Evolutionary conservation across 495 filamentous ascomycete species (phyloP).

Genomic region (Rhizodiscina lignyota): DNA sequence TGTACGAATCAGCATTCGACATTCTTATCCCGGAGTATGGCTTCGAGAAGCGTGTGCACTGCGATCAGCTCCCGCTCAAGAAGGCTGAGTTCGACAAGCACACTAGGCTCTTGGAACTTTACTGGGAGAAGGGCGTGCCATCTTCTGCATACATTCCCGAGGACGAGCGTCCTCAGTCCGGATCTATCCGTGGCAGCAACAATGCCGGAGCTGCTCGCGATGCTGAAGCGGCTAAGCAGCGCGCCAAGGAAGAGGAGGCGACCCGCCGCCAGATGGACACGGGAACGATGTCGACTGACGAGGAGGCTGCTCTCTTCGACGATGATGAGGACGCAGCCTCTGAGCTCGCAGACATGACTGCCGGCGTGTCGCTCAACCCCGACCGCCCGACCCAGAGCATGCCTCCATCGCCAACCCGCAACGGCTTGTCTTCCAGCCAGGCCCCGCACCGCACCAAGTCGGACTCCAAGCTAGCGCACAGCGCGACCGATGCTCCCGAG

Average conservation of each 20-base stretch:
- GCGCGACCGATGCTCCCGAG: conserved; percentile 51
- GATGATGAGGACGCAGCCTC: conserved; percentile 69
- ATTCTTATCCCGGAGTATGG: conserved; percentile 96
- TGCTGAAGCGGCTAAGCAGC: conserved; percentile 63
- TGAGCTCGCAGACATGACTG: conserved; percentile 67
- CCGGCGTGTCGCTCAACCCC: conserved; percentile 62
- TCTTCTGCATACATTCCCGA: conserved; percentile 94
- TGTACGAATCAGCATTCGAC: conserved; percentile 98
- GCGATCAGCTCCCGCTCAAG: conserved; percentile 92
- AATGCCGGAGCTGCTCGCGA: conserved; percentile 63
- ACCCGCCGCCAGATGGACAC: conserved; percentile 85
- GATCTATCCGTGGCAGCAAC: conserved; percentile 44
- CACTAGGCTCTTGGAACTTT: conserved; percentile 79
- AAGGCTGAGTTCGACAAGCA: conserved; percentile 98
- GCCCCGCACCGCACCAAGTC: conserved; percentile 77
- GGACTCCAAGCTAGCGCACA: conserved; percentile 74
- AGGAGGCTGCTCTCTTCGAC: conserved; percentile 83
- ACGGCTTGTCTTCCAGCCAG: conserved; percentile 46
- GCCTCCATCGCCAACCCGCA: conserved; percentile 76
- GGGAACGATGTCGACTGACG: conserved; percentile 74
- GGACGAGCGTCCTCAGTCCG: conserved; percentile 81
- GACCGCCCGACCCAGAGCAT: conserved; percentile 84
- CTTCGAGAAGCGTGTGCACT: conserved; percentile 98
- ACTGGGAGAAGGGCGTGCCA: conserved; percentile 98
- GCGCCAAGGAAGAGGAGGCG: conserved; percentile 71